Base-by-base conservation (phyloP, 2,329 filamentous ascomycete genomes). In the Fusarium sp. region DNA sequence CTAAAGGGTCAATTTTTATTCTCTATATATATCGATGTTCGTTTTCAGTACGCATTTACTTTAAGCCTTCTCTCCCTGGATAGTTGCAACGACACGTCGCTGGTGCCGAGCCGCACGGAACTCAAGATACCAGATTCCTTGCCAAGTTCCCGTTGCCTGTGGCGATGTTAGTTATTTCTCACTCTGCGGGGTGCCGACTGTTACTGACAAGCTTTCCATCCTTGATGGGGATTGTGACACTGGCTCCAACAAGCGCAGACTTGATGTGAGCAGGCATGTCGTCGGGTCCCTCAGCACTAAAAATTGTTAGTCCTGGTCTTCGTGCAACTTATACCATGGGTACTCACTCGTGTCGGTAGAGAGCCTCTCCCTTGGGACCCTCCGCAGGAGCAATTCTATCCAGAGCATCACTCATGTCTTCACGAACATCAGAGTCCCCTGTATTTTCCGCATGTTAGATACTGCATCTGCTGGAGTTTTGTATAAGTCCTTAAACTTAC, bases 231-330 rank as follows among this genome's bases (percentile, higher is more conserved):
- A 99, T 92, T 8, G 91, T 95, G 5, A 98, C 90, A 73, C 92
- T 97, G 6, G 94, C 93, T 16, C 96, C 96, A 30, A 98, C 86
- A 52, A 99, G 83, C 0, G 94, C 92, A 62, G 91, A 94, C 83
- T 99, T 99, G 80, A 99, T 91, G 81, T 99, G 96, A 63, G 94
- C 94, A 88, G 96, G 96, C 94, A 98, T 98, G 81, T 98, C 96
- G 83, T 99, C 96, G 54, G 83, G 81, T 1, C 96, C 96, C 84
- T 97, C 96, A 0, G 91, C 94, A 75, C 88, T 89, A 62, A 47
- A 18, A 9, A 22, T 44, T 34, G 51, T 64, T 24, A 56, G 32
- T 51, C 32, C 63, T 41, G 62, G 25, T 18, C n/a, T 43, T 47
- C 32, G 10, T 24, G 38, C 22, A n/a, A 32, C 11, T 47, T 47